Evolutionary conservation across 768 basidiomycete species (phyloP), one percentile per base, ranked within the genome.

Genomic region (Psilocybe cubensis): DNA sequence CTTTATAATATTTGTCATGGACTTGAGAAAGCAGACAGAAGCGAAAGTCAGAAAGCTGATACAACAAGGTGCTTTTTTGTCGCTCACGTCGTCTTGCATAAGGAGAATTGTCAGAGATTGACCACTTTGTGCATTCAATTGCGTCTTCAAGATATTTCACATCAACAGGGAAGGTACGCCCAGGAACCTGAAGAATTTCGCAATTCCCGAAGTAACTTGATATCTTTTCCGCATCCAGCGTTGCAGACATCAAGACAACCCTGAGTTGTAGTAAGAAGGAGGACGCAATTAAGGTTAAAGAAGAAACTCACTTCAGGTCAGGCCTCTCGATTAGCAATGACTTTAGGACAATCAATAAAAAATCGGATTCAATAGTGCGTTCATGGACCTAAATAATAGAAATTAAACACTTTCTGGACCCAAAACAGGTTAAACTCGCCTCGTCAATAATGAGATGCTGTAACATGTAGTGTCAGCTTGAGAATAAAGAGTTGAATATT

Each of bases 401-500:
- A 58, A 10, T 56, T 42, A 17, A 40, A 41, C 21, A 20, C 10
- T 10, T 25, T 18, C 8, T 8, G 52, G 10, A 29, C 4, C 8
- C 20, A 25, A 18, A 44, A 12, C n/a, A 46, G 17, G 14, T 14
- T 23, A 27, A 20, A 60, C 70, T 31, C 52, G 91, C 92, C 76
- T 99, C 96, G 63, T 99, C 96, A 41, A 98, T 89, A 57, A 99
- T 89, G 68, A 99, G 87, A 67, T 97, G 95, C 92, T 94, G 51
- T 38, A 17, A 38, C 17, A 3, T 40, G 35, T 27, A 20, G 3
- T 20, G 31, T 57, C 31, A 40, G 7, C 55, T 51, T 20, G 52
- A 52, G n/a, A 35, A 46, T 6, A 47, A 25, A 52, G 23, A 54
- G 24, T 57, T 54, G 52, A 54, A 9, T 48, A 33, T 59, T 57